Evolutionary conservation across 108 stramenopile species (phyloP), one percentile per base, ranked within the genome.

Genomic region (Cyclotella kingstonii): DNA sequence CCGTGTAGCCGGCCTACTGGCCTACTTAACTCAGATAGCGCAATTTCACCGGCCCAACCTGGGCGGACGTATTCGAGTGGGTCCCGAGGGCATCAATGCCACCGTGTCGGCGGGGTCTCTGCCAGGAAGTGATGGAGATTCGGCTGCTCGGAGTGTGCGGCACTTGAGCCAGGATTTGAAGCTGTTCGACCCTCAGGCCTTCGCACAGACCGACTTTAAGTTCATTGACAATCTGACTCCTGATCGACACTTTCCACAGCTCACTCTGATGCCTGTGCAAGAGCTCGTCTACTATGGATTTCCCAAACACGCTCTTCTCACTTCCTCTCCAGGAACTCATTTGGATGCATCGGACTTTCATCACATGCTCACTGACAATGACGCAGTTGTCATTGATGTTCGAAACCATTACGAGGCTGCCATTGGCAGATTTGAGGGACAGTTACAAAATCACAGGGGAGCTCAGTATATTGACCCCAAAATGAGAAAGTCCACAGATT

Each of bases 281-380:
- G 95, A 96, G 59, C 72, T 96, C 28, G 95, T 96, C 6, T 90
- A 84, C 71, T 96, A 96, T 78, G 93, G 89, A 18, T 72, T 96
- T 28, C 29, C 60, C 6, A 78, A 87, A 18, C 72, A 66, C 7
- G 81, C 75, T 14, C 81, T 83, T 44, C 74, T 84, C 9, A 34
- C 78, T n/a, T n/a, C n/a, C n/a, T 44, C 64, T 5, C 85, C 84
- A n/a, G 94, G 91, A 1, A 77, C 85, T 5, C 95, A 96, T 66
- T 78, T 96, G 22, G 83, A 91, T 22, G 75, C 95, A 17, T 66
- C 68, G 35, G 84, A 86, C 0, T 96, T 77, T 77, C 91, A 96
- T 61, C 68, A 85, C 68, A 93, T 87, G 82, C 73, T 96, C 39
- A 75, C 76, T 46, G 66, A 72, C 42, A 47, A 78, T 17, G 60